Conservation (phyloP, 108 stramenopile genomes). For the Asterionellopsis glacialis region DNA sequence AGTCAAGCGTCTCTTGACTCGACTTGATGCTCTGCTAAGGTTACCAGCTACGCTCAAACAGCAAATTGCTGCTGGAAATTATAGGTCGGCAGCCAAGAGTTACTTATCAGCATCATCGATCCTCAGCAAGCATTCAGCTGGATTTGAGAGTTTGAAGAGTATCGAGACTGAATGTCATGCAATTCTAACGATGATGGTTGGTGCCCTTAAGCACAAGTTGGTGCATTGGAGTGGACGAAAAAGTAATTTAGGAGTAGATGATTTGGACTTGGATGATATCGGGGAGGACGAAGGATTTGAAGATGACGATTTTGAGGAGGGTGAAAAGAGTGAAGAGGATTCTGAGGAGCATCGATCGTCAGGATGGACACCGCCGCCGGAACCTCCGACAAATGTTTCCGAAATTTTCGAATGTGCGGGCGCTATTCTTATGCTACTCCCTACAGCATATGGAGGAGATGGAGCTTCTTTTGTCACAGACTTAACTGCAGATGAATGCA, state of each 20-base stretch:
- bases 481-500: constrained; percentile 35
- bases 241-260: not conserved
- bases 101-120: constrained; percentile 61
- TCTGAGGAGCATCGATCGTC: too few species aligned
- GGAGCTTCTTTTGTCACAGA: constrained; percentile 19
- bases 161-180: constrained; percentile 73
- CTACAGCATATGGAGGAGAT: not conserved
- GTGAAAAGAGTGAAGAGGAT: constrained; percentile 12
- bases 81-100: constrained; percentile 57
- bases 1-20: constrained; percentile 65
- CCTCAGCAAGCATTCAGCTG: constrained; percentile 66
- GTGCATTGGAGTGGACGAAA: constrained; percentile 55
- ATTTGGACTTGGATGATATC: constrained; percentile 16
- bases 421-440: constrained; percentile 56
- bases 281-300: constrained; percentile 9
- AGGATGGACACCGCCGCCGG: constrained; percentile 9
- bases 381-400: constrained; percentile 51
- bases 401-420: constrained; percentile 84
- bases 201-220: constrained; percentile 44
- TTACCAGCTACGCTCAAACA: constrained; percentile 60
- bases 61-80: constrained; percentile 44
- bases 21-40: constrained; percentile 73
- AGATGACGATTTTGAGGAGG: constrained; percentile 13
- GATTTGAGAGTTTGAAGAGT: constrained; percentile 73
- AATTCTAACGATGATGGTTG: constrained; percentile 50